Evolutionary conservation across 495 filamentous ascomycete genomes (phyloP).

Genomic region (Penicillium canariense): DNA sequence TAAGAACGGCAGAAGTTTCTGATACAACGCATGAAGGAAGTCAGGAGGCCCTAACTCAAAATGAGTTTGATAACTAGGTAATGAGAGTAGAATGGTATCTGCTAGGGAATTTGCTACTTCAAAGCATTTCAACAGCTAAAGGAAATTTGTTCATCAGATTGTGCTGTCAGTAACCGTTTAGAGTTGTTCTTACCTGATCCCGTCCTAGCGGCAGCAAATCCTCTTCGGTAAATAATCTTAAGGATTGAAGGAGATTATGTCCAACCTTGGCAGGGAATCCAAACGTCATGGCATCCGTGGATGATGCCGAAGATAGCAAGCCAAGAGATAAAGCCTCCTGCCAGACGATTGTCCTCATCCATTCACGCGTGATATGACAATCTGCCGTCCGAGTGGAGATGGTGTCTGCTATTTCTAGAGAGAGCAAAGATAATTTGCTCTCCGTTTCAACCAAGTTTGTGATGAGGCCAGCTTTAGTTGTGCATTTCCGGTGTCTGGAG

Average conservation of each 20-base stretch:
- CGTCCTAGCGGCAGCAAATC: slow-evolving; percentile 34
- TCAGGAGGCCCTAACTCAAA: slow-evolving; percentile 29
- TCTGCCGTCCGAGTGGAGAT: slow-evolving; percentile 29
- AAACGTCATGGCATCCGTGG: slow-evolving; percentile 63
- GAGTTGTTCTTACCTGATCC: slow-evolving; percentile 34
- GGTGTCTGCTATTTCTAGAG: slow-evolving; percentile 6
- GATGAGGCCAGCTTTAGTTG: neutral
- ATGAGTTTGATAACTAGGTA: neutral
- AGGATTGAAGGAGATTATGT: slow-evolving; percentile 58
- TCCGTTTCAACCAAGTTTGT: slow-evolving; percentile 22
- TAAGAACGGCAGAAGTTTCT: slow-evolving; percentile 31
- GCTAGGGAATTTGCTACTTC: slow-evolving; percentile 36
- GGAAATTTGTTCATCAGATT: too few relatives aligned
- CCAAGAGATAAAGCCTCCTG: slow-evolving; percentile 57
- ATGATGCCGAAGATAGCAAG: slow-evolving; percentile 50
- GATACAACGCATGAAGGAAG: slow-evolving; percentile 33
- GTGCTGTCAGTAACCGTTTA: too few relatives aligned
- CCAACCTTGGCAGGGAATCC: slow-evolving; percentile 68
- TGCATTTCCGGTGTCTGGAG: slow-evolving; percentile 8
- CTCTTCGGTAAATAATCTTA: slow-evolving; percentile 23
- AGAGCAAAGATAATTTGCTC: slow-evolving; percentile 18
- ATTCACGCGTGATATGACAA: slow-evolving; percentile 46
- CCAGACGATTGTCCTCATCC: slow-evolving; percentile 78
- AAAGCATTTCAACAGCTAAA: slow-evolving; percentile 34
- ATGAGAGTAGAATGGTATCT: slow-evolving; percentile 28